Conservation (phyloP, 2,329 filamentous ascomycete genomes). For the Penicillium sp. region DNA sequence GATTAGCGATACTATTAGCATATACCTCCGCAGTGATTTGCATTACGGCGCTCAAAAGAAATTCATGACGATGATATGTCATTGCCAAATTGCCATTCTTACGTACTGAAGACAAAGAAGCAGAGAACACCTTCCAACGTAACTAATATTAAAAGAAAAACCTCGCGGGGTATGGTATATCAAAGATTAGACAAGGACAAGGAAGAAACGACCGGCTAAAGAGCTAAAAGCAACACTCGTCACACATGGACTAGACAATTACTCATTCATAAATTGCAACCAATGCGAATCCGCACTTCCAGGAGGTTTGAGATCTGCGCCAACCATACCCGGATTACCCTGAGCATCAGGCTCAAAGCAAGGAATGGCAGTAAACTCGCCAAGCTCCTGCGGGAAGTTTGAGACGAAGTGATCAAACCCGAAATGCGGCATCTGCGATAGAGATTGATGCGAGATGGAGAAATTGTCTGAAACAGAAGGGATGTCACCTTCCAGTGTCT, state of each 20-base stretch:
- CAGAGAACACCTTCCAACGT: not conserved
- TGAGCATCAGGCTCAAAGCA: constrained; percentile 38
- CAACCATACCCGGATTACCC: constrained; percentile 14
- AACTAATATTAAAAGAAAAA: not conserved
- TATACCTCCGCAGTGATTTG: constrained; percentile 1
- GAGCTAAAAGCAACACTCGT: constrained; percentile 3
- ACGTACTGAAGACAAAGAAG: not conserved
- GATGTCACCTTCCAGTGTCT: constrained; percentile 23
- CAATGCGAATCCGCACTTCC: constrained; percentile 28
- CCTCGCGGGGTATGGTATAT: constrained; percentile 19
- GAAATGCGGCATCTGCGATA: constrained; percentile 34
- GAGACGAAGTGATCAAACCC: constrained; percentile 42
- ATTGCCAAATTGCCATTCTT: not conserved
- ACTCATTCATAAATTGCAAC: constrained; percentile 37
- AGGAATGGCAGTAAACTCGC: constrained; percentile 41
- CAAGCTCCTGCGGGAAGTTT: constrained; percentile 41
- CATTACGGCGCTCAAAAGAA: not conserved
- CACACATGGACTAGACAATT: constrained; percentile 6
- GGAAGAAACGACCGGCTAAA: constrained; percentile 5
- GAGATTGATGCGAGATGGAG: constrained; percentile 27
- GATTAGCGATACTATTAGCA: constrained; percentile 42
- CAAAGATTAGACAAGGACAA: constrained; percentile 8
- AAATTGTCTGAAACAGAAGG: constrained; percentile 27
- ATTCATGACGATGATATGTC: not conserved
- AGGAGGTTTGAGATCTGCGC: constrained; percentile 26